These are phyloP conservation scores for Aspergillus baeticus DNA, from an alignment of 495 filamentous ascomycete genomes.

Conservation along the genomic window DNA sequence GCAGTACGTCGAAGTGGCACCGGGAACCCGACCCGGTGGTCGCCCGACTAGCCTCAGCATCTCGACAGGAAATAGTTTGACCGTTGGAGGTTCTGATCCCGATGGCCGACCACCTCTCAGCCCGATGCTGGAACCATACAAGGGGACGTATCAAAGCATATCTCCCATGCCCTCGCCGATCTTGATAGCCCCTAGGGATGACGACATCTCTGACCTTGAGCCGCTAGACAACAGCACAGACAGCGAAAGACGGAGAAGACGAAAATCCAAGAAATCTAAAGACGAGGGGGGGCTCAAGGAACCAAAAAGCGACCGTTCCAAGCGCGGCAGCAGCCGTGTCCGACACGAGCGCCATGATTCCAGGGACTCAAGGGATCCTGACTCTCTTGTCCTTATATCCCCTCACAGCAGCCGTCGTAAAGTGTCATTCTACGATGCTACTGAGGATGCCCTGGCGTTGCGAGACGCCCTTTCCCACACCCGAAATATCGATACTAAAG, in stretches of 20 bases:
- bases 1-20: constrained; percentile 44
- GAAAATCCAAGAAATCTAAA: constrained; percentile 29
- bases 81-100: constrained; percentile 26
- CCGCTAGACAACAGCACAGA: constrained; percentile 39
- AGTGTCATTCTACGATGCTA: constrained; percentile 72
- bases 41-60: constrained; percentile 39
- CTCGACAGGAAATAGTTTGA: constrained; percentile 39
- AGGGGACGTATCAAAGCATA: constrained; percentile 91
- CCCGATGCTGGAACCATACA: constrained; percentile 88
- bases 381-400: constrained; percentile 29
- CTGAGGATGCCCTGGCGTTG: constrained; percentile 71
- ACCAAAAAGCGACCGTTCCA: constrained; percentile 29
- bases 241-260: constrained; percentile 31
- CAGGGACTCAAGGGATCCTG: constrained; percentile 8
- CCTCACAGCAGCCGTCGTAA: constrained; percentile 38
- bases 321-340: constrained; percentile 27
- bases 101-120: constrained; percentile 62
- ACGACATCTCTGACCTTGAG: constrained; percentile 52
- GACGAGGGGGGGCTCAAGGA: constrained; percentile 27
- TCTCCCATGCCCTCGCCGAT: constrained; percentile 90
- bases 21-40: constrained; percentile 29
- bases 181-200: constrained; percentile 38
- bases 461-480: constrained; percentile 71
- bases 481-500: constrained; percentile 62
- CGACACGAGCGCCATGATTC: constrained; percentile 31